Percentiles rank a stretch among this genome's conserved stretches.
phyloP scores from a whole-genome alignment of 768 basidiomycete genomes.

The Podaxis sp. region DNA sequence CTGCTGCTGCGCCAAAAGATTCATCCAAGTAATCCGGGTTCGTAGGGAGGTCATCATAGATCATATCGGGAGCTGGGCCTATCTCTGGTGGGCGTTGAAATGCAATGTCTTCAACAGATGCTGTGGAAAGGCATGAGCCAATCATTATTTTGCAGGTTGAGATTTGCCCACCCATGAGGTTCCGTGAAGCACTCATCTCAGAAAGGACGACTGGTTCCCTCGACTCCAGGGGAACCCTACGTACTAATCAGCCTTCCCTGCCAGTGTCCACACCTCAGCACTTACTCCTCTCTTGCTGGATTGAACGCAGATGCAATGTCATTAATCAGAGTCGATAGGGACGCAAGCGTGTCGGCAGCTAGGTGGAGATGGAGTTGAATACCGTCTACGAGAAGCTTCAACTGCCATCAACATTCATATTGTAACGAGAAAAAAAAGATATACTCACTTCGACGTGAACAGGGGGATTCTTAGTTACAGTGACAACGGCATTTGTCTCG shows the following conservation, averaged over 20 bases:
- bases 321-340: slow-evolving; percentile 50
- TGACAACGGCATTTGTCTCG: slow-evolving; percentile 41
- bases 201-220: slow-evolving; percentile 23
- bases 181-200: slow-evolving; percentile 13
- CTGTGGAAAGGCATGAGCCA: slow-evolving; percentile 27
- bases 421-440: background rate
- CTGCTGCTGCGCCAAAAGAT: slow-evolving; percentile 75
- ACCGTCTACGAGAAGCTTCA: slow-evolving; percentile 52
- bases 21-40: slow-evolving; percentile 86
- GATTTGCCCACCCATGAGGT: slow-evolving; percentile 33
- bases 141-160: background rate
- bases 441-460: slow-evolving; percentile 17
- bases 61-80: slow-evolving; percentile 80
- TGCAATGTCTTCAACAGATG: slow-evolving; percentile 78
- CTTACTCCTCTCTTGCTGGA: slow-evolving; percentile 26
- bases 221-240: slow-evolving; percentile 22
- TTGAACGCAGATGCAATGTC: slow-evolving; percentile 46
- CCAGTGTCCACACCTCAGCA: background rate
- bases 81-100: slow-evolving; percentile 75
- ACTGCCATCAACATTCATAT: background rate
- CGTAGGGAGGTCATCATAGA: slow-evolving; percentile 85
- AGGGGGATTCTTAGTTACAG: slow-evolving; percentile 22
- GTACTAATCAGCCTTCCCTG: background rate
- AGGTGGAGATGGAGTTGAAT: slow-evolving; percentile 57
- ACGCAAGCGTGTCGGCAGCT: slow-evolving; percentile 72